Evolutionary conservation across 805 yeast species (phyloP).

Genomic region (Ogataea pilisensis): DNA sequence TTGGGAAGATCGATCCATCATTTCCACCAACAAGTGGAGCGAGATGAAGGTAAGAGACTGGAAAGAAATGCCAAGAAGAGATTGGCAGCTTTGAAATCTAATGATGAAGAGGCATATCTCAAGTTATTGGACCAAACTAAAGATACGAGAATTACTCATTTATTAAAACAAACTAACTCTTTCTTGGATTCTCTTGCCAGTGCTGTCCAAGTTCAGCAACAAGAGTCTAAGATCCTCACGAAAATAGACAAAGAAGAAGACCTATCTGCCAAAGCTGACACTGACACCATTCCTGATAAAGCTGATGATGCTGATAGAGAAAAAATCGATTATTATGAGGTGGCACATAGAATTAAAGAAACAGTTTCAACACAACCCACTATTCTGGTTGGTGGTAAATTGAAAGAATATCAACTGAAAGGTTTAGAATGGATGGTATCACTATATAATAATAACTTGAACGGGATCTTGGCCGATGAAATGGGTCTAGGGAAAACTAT

Average conservation of each 20-base stretch:
- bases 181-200: conserved; percentile 75
- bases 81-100: conserved; percentile 80
- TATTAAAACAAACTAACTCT: conserved; percentile 72
- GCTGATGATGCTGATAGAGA: conserved; percentile 38
- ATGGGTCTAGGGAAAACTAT: conserved; percentile 68
- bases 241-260: conserved; percentile 27
- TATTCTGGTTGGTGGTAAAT: conserved; percentile 69
- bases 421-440: conserved; percentile 69
- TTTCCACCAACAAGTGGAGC: conserved; percentile 57
- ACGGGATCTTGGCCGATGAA: conserved; percentile 64
- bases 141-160: conserved; percentile 82
- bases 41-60: conserved; percentile 69
- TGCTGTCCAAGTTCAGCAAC: conserved; percentile 75
- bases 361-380: conserved; percentile 61
- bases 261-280: conserved; percentile 7
- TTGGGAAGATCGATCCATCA: conserved; percentile 36
- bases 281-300: conserved; percentile 23
- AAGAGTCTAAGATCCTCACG: conserved; percentile 38
- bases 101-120: conserved; percentile 85
- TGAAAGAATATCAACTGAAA: conserved; percentile 71
- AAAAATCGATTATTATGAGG: conserved; percentile 74
- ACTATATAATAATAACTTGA: conserved; percentile 53
- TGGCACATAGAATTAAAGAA: conserved; percentile 73
- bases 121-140: conserved; percentile 81
- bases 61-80: conserved; percentile 85